A percentile compares a stretch with the other conserved stretches of the same genome.
phyloP scores from a whole-genome alignment of 805 yeast species.

The Lipomyces mesembrius region DNA sequence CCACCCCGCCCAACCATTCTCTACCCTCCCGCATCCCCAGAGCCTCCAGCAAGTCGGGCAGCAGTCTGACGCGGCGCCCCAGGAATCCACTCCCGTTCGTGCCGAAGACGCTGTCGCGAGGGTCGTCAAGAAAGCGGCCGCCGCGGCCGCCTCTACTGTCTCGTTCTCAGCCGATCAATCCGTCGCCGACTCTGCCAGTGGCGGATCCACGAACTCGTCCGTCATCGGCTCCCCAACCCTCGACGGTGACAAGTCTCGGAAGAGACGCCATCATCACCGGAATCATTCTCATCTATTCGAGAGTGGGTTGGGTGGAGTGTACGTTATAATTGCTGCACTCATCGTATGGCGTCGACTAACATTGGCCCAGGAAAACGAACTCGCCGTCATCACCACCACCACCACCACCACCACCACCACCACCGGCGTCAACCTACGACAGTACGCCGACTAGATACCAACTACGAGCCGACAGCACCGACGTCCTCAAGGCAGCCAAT shows the following conservation, averaged over 20 bases:
- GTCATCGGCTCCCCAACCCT: slow-evolving; percentile 20
- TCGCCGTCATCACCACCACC: slow-evolving; percentile 16
- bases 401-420: slow-evolving; percentile 17
- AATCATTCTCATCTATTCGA: slow-evolving; percentile 21
- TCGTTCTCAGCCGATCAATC: slow-evolving; percentile 28
- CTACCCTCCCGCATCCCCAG: background rate
- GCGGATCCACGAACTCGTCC: slow-evolving; percentile 21
- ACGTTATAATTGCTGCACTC: background rate
- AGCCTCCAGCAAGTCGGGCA: slow-evolving; percentile 6
- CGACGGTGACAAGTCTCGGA: slow-evolving; percentile 22
- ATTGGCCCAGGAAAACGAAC: background rate
- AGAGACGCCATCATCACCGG: slow-evolving; percentile 42
- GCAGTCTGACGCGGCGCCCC: slow-evolving; percentile 9
- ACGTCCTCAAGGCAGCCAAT: slow-evolving; percentile 50
- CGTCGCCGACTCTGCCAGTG: slow-evolving; percentile 18
- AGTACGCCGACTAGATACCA: slow-evolving; percentile 3
- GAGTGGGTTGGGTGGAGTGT: background rate
- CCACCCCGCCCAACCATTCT: background rate
- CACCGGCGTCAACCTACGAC: slow-evolving; percentile 12
- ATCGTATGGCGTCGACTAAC: background rate
- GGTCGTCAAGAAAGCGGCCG: slow-evolving; percentile 37
- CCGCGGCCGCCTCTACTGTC: slow-evolving; percentile 32
- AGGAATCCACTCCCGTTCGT: slow-evolving; percentile 34
- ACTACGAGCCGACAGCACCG: slow-evolving; percentile 48
- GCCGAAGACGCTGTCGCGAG: slow-evolving; percentile 48